phyloP scores from a whole-genome alignment of 2,329 filamentous ascomycete species.

The Raffaelea deltoideospora region DNA sequence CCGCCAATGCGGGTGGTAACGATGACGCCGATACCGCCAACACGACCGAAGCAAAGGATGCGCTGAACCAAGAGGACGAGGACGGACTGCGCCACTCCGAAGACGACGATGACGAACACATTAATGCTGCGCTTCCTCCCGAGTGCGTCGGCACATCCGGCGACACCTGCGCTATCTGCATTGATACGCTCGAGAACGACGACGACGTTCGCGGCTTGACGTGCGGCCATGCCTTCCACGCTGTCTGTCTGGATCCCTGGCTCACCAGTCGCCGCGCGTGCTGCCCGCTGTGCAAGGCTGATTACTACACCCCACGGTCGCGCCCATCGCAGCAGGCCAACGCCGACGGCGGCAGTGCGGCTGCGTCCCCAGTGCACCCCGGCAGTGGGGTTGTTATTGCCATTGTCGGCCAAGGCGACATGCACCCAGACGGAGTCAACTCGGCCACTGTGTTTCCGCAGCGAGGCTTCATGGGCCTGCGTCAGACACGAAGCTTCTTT shows the following conservation, averaged over 20 bases:
- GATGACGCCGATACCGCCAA: constrained; percentile 6
- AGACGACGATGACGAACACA: constrained; percentile 51
- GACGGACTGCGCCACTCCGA: constrained; percentile 27
- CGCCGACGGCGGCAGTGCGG: constrained; percentile 18
- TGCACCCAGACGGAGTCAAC: too few relatives aligned
- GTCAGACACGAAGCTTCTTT: too few relatives aligned
- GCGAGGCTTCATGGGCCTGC: too few relatives aligned
- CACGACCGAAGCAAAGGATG: too few relatives aligned
- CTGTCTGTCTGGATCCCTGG: constrained; percentile 91
- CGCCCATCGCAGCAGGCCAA: constrained; percentile 43
- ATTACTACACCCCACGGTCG: constrained; percentile 92
- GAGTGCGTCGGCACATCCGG: constrained; percentile 71
- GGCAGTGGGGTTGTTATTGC: constrained; percentile 14
- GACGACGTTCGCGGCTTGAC: constrained; percentile 88
- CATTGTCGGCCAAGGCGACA: too few relatives aligned
- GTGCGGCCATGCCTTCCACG: constrained; percentile 97
- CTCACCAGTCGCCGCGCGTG: constrained; percentile 85
- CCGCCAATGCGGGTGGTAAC: constrained; percentile 7
- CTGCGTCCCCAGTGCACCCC: too few relatives aligned
- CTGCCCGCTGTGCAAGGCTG: constrained; percentile 93
- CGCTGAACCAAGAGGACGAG: constrained; percentile 12
- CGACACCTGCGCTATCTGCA: constrained; percentile 91
- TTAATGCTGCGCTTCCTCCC: constrained; percentile 66
- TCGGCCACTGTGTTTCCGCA: too few relatives aligned
- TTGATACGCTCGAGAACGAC: constrained; percentile 85